phyloP scores from a whole-genome alignment of 2,329 filamentous ascomycete genomes.

The Hypoxylon sp. region DNA sequence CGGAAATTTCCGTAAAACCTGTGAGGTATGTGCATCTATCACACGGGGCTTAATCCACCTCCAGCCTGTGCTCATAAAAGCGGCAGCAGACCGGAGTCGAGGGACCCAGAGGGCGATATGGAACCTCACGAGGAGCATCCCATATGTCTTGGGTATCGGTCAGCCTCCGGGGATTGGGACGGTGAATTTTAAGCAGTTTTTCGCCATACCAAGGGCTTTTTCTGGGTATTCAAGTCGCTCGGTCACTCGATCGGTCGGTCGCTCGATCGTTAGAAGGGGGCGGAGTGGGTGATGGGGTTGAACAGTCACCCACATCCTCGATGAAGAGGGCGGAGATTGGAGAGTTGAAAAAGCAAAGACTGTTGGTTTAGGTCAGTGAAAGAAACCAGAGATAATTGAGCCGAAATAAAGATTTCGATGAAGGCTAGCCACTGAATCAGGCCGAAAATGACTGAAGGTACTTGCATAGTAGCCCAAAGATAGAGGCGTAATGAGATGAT shows the following conservation, averaged over 20 bases:
- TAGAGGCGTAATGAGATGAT: no score
- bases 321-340: no score
- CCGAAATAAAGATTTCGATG: background rate
- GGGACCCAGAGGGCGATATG: conserved; percentile 8
- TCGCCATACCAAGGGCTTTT: conserved; percentile 19
- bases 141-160: conserved; percentile 24
- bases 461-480: background rate
- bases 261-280: no score
- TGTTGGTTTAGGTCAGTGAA: no score
- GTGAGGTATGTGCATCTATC: background rate
- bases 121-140: background rate
- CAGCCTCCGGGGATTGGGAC: conserved; percentile 19
- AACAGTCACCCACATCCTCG: no score
- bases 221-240: no score
- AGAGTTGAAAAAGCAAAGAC: no score
- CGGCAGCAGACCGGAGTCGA: conserved; percentile 9
- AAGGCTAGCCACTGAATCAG: background rate
- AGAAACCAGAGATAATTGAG: background rate
- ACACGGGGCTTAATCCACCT: conserved; percentile 20
- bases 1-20: no score
- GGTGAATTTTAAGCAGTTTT: conserved; percentile 14
- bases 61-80: no score
- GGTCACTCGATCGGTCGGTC: no score
- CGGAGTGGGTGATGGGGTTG: no score
- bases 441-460: background rate